Conservation (phyloP, 371 early-diverging fungal genomes). For the Cladochytrium tenue region DNA sequence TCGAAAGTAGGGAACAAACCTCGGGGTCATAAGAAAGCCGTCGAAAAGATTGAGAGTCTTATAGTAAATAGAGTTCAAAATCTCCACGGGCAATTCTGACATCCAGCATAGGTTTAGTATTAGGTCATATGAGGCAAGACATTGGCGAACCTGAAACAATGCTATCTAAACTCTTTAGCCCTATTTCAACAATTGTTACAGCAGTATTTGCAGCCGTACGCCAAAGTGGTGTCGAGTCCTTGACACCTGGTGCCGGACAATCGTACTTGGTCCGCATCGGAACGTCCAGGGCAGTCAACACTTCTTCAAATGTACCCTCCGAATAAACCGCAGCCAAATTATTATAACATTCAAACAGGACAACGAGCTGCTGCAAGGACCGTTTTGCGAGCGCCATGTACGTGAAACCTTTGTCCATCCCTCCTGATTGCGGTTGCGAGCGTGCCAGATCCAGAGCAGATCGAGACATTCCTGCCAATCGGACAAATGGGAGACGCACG, state of each 20-base stretch:
- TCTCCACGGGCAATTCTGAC: slow-evolving; percentile 54
- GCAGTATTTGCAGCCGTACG: slow-evolving; percentile 67
- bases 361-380: slow-evolving; percentile 57
- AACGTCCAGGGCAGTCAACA: slow-evolving; percentile 64
- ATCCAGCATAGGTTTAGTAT: not conserved
- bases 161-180: slow-evolving; percentile 57
- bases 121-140: not conserved
- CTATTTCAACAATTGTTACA: slow-evolving; percentile 65
- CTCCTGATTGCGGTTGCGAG: slow-evolving; percentile 14
- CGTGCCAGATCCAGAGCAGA: slow-evolving; percentile 6
- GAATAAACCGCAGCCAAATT: slow-evolving; percentile 58
- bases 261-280: slow-evolving; percentile 78
- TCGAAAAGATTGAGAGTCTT: slow-evolving; percentile 70
- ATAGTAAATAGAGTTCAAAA: slow-evolving; percentile 67
- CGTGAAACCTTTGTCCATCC: slow-evolving; percentile 38
- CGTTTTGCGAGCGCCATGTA: slow-evolving; percentile 78
- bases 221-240: slow-evolving; percentile 79
- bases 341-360: slow-evolving; percentile 59
- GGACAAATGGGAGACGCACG: slow-evolving; percentile 41
- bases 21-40: slow-evolving; percentile 69
- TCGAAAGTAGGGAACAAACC: no score
- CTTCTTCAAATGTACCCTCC: slow-evolving; percentile 67
- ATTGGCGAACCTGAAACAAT: slow-evolving; percentile 55
- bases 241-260: slow-evolving; percentile 72
- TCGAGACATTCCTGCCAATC: slow-evolving; percentile 6